Conservation (phyloP, 345 rosid genomes). For the Citrus hindsii region DNA sequence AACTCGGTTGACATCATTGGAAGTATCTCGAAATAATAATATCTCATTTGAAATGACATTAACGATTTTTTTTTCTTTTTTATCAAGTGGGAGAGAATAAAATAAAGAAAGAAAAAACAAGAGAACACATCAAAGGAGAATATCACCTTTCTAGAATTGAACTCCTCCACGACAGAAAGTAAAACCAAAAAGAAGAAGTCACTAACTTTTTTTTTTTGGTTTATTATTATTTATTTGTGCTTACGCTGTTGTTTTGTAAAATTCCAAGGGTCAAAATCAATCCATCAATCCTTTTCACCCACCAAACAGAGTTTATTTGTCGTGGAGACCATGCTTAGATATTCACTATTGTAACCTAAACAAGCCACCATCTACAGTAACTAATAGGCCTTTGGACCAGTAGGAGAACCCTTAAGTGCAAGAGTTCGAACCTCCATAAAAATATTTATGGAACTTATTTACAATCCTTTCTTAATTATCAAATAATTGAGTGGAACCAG, state of each 20-base stretch:
- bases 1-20: neutral
- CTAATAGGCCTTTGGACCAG: too few relatives aligned
- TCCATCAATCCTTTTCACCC: constrained; percentile 5
- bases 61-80: neutral
- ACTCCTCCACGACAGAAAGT: neutral
- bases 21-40: neutral
- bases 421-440: too few relatives aligned
- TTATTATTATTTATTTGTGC: neutral
- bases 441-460: too few relatives aligned
- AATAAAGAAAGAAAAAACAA: neutral
- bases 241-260: neutral
- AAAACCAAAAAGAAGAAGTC: neutral
- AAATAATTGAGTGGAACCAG: too few relatives aligned
- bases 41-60: neutral
- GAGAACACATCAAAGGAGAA: neutral
- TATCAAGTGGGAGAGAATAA: constrained; percentile 6
- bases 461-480: too few relatives aligned
- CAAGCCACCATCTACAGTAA: constrained; percentile 1
- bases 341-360: neutral
- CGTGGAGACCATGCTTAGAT: neutral
- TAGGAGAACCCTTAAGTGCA: too few relatives aligned
- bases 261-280: constrained; percentile 15
- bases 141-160: neutral
- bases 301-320: neutral
- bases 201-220: neutral